Evolutionary conservation across 2,329 filamentous ascomycete species (phyloP).

Genomic region (Cryphonectria radicalis): DNA sequence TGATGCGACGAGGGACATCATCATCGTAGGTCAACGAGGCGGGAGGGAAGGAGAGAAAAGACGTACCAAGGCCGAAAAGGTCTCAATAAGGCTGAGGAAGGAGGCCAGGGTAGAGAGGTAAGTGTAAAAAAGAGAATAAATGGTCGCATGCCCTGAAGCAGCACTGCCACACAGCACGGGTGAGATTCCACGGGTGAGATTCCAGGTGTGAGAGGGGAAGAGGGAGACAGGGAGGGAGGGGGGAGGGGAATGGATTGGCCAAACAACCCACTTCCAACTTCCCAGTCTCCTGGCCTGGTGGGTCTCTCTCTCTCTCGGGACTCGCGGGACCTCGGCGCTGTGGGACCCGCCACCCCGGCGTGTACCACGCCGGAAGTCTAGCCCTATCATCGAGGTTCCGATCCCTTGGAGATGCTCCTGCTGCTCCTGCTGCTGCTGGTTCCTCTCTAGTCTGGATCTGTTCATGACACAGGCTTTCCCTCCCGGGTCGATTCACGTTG

Average conservation of each 20-base stretch:
- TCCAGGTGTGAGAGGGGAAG: not conserved
- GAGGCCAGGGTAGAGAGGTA: not conserved
- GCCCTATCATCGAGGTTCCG: not conserved
- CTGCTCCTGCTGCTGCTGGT: not conserved
- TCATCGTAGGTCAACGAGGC: not conserved
- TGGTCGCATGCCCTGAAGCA: not conserved
- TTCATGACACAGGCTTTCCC: not conserved
- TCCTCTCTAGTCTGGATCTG: not conserved
- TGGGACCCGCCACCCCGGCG: not conserved
- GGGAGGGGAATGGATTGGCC: not conserved
- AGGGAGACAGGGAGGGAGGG: not conserved
- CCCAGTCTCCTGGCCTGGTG: not conserved
- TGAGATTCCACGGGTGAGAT: conserved; percentile 1
- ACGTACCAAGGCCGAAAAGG: not conserved
- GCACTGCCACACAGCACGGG: not conserved
- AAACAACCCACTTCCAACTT: not conserved
- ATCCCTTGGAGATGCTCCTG: not conserved
- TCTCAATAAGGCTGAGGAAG: not conserved
- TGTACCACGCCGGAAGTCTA: not conserved
- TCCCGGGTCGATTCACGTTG: not conserved
- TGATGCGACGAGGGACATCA: not conserved
- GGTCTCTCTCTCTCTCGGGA: not conserved
- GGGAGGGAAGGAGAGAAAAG: not conserved
- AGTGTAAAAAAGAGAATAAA: not conserved
- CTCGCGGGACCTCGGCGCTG: not conserved